A percentile compares a stretch with the other conserved stretches of the same genome.
Conservation (phyloP, 2,329 filamentous ascomycete genomes). For the Tolypocladium guangdongense region DNA sequence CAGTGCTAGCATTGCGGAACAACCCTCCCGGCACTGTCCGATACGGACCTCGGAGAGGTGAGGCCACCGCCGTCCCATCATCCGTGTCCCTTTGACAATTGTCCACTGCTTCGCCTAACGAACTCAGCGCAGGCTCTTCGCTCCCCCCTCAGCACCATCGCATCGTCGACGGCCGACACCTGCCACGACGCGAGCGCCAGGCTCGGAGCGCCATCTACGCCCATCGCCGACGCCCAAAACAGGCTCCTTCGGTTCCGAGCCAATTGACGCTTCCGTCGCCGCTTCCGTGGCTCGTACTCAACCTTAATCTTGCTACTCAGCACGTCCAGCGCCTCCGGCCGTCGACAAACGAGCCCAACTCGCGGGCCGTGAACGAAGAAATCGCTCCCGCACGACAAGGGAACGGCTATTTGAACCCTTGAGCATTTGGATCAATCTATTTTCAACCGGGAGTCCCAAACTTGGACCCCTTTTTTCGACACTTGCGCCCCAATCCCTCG, state of each 20-base stretch:
- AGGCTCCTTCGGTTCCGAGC: neutral
- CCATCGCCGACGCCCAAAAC: neutral
- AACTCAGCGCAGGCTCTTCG: neutral
- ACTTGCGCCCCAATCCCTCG: neutral
- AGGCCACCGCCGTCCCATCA: too few relatives aligned
- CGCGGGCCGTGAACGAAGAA: neutral
- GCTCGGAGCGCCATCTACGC: neutral
- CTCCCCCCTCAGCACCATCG: neutral
- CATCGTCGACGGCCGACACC: neutral
- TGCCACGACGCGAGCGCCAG: neutral
- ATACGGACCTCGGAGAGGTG: neutral
- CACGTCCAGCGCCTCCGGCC: neutral
- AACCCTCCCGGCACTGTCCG: neutral
- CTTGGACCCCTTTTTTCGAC: neutral
- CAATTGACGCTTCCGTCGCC: neutral
- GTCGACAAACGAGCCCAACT: neutral
- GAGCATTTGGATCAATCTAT: neutral
- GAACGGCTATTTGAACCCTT: neutral
- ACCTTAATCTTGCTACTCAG: neutral
- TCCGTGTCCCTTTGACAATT: too few relatives aligned
- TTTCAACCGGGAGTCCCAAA: neutral
- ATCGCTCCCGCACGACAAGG: neutral
- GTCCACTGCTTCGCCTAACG: neutral
- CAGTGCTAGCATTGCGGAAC: neutral
- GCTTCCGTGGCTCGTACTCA: neutral